These are phyloP conservation scores for Flaveria robusta DNA, from an alignment of 129 eudicot genomes.

Conservation along the genomic window DNA sequence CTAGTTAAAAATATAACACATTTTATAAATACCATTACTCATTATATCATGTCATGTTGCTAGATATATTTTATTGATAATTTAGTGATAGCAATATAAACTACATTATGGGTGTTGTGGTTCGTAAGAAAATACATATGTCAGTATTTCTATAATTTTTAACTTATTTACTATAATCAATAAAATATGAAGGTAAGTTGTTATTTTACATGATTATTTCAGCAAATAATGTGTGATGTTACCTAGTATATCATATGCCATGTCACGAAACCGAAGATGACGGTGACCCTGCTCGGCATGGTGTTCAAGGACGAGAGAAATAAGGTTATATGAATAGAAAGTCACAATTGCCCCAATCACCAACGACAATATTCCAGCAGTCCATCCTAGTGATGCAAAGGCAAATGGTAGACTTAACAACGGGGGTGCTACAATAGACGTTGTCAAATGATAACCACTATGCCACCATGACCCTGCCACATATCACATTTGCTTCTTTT, in stretches of 20 bases:
- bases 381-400: slow-evolving; percentile 78
- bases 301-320: slow-evolving; percentile 82
- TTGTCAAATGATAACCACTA: slow-evolving; percentile 81
- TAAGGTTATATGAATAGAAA: slow-evolving; percentile 77
- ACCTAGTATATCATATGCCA: slow-evolving; percentile 85
- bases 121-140: background rate
- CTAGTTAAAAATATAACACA: no score
- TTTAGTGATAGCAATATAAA: no score
- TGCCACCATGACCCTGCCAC: slow-evolving; percentile 89
- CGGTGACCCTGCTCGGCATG: slow-evolving; percentile 69
- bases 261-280: slow-evolving; percentile 78
- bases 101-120: background rate
- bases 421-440: slow-evolving; percentile 87
- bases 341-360: slow-evolving; percentile 64
- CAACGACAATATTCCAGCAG: slow-evolving; percentile 53
- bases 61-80: no score
- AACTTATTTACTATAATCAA: background rate
- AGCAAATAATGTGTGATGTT: background rate
- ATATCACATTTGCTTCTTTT: background rate
- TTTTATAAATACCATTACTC: no score
- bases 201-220: background rate
- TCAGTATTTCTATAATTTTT: background rate
- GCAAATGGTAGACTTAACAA: slow-evolving; percentile 85
- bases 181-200: background rate
- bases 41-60: no score